A percentile compares a stretch with the other conserved stretches of the same genome.
Conservation (phyloP, 192 early-diverging fungal genomes). For the Dimargaris cristalligena region DNA sequence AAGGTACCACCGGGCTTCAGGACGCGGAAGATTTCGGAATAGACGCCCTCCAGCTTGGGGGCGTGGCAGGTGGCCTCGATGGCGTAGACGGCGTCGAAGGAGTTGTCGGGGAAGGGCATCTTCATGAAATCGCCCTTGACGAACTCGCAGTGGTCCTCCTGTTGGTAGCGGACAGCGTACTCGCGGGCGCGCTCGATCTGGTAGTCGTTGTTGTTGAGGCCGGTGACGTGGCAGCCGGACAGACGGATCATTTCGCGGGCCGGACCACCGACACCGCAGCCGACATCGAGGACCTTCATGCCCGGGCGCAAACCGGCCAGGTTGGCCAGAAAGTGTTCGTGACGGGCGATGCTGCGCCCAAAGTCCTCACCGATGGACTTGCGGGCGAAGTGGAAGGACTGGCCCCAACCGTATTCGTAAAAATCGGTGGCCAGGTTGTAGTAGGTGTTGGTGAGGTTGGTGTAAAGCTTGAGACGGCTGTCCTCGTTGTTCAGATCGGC, state of each 20-base stretch:
- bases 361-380: constrained; percentile 62
- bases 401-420: constrained; percentile 77
- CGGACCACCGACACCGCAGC: constrained; percentile 93
- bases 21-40: constrained; percentile 76
- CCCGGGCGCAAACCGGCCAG: constrained; percentile 48
- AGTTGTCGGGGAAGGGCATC: constrained; percentile 68
- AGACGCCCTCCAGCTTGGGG: constrained; percentile 65
- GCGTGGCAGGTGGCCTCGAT: constrained; percentile 93
- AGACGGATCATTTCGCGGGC: constrained; percentile 84
- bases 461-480: constrained; percentile 41
- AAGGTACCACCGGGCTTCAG: constrained; percentile 84
- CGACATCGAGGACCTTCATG: constrained; percentile 75
- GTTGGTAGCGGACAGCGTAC: constrained; percentile 50
- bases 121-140: constrained; percentile 78
- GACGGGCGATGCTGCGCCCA: constrained; percentile 65
- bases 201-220: constrained; percentile 95
- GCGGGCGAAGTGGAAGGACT: constrained; percentile 83
- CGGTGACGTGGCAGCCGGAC: constrained; percentile 73
- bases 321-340: constrained; percentile 77
- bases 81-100: constrained; percentile 84
- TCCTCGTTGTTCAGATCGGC: constrained; percentile 40
- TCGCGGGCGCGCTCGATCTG: constrained; percentile 65
- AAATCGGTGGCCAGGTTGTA: constrained; percentile 74
- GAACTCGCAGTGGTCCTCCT: constrained; percentile 39
- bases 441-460: constrained; percentile 58